Conservation (phyloP, 1,139 yeast genomes). For the Hyphopichia khmerensis region DNA sequence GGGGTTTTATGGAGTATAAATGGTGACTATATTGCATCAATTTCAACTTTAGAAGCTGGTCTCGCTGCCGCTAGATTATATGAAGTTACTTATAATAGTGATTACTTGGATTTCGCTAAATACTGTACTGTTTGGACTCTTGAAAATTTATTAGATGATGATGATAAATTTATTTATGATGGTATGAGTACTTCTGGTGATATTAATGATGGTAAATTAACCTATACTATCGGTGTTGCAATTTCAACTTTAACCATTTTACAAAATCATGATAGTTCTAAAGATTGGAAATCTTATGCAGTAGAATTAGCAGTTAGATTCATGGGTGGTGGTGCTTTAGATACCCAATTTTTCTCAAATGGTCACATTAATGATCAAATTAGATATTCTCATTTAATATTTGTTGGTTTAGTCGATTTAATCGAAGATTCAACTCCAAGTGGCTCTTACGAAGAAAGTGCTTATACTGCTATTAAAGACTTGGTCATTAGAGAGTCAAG, state of each 20-base stretch:
- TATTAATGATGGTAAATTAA: constrained; percentile 16
- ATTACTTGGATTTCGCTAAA: constrained; percentile 18
- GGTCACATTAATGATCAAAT: constrained; percentile 20
- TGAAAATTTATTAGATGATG: constrained; percentile 15
- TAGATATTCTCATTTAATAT: constrained; percentile 18
- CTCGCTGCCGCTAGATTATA: constrained; percentile 29
- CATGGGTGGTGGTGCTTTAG: constrained; percentile 11
- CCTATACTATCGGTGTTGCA: constrained; percentile 19
- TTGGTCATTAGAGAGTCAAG: constrained; percentile 21
- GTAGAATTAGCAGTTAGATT: constrained; percentile 16
- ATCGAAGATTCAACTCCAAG: constrained; percentile 16
- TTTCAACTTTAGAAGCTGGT: constrained; percentile 35
- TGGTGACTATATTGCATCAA: constrained; percentile 29
- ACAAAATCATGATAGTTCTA: constrained; percentile 3
- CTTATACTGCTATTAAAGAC: constrained; percentile 18
- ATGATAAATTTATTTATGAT: constrained; percentile 17
- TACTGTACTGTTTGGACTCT: constrained; percentile 15
- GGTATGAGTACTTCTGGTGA: constrained; percentile 11
- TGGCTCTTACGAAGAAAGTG: constrained; percentile 13
- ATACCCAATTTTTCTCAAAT: constrained; percentile 11
- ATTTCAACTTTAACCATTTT: constrained; percentile 15
- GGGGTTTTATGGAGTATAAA: constrained; percentile 29
- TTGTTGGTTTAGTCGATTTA: constrained; percentile 21
- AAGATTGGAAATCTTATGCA: constrained; percentile 16
- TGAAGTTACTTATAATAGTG: constrained; percentile 15